Conservation (phyloP, 371 early-diverging fungal genomes). For the Sanchytrium tribonematis region DNA sequence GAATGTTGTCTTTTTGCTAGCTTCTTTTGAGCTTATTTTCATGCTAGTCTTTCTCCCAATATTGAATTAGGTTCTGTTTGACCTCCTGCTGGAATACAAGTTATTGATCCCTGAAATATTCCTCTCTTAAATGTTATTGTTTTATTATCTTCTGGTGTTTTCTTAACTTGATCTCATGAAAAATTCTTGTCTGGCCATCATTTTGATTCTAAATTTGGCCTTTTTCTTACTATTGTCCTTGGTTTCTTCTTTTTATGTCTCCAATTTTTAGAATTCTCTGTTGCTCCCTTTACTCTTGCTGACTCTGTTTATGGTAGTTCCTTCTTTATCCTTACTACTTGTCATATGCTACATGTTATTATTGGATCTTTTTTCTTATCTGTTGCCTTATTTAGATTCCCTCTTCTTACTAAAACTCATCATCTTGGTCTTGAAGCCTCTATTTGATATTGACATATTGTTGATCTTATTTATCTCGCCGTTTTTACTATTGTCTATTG, state of each 20-base stretch:
- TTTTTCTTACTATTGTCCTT: background rate
- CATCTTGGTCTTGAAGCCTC: background rate
- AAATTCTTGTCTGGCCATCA: background rate
- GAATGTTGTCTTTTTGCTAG: background rate
- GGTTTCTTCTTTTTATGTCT: background rate
- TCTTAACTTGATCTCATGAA: background rate
- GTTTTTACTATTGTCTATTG: background rate
- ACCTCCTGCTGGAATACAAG: background rate
- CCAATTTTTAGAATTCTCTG: background rate
- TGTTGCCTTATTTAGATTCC: background rate
- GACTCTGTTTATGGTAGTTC: background rate
- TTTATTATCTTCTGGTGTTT: background rate
- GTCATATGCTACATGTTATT: background rate
- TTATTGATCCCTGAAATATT: background rate
- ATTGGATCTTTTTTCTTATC: background rate
- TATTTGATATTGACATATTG: constrained; percentile 1
- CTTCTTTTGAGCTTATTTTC: background rate
- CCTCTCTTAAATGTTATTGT: background rate
- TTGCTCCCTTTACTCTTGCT: background rate
- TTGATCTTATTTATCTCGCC: background rate
- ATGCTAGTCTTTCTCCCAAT: background rate
- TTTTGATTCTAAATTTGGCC: background rate
- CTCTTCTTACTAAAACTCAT: background rate
- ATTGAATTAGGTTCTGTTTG: background rate
- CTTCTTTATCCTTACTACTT: background rate